phyloP scores from a whole-genome alignment of 148 eudicot genomes.

The Dysphania ambrosioides region DNA sequence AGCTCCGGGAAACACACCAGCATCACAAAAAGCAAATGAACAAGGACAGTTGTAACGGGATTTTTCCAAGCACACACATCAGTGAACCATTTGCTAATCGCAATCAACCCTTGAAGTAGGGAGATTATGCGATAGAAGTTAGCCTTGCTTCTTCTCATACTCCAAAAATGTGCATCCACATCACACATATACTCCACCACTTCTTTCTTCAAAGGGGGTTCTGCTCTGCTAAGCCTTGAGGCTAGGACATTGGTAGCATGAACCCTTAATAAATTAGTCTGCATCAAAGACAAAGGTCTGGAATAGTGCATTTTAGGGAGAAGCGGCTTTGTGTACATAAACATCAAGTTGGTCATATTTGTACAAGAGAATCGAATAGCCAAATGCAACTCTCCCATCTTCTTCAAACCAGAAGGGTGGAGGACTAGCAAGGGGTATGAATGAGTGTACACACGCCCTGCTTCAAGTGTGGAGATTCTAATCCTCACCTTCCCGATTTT shows the following conservation, averaged over 20 bases:
- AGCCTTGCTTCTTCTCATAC: slow-evolving; percentile 90
- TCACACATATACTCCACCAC: slow-evolving; percentile 82
- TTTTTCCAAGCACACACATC: slow-evolving; percentile 74
- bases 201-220: slow-evolving; percentile 73
- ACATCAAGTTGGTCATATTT: slow-evolving; percentile 54
- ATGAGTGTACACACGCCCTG: slow-evolving; percentile 82
- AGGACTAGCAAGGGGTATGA: slow-evolving; percentile 74
- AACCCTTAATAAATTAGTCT: slow-evolving; percentile 52
- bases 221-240: slow-evolving; percentile 63
- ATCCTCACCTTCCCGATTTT: slow-evolving; percentile 72
- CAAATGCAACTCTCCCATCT: slow-evolving; percentile 84
- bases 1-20: slow-evolving; percentile 68
- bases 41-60: slow-evolving; percentile 60
- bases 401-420: slow-evolving; percentile 75
- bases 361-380: slow-evolving; percentile 84
- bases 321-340: slow-evolving; percentile 53
- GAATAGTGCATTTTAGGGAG: slow-evolving; percentile 86
- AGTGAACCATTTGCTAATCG: slow-evolving; percentile 60
- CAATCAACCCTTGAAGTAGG: slow-evolving; percentile 50
- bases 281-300: slow-evolving; percentile 49
- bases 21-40: slow-evolving; percentile 62
- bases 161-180: slow-evolving; percentile 75
- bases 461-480: slow-evolving; percentile 77
- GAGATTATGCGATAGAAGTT: slow-evolving; percentile 60
- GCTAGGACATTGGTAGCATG: slow-evolving; percentile 62